Evolutionary conservation across 1,284 basidiomycete genomes (phyloP).

Genomic region (Melampsora americana): DNA sequence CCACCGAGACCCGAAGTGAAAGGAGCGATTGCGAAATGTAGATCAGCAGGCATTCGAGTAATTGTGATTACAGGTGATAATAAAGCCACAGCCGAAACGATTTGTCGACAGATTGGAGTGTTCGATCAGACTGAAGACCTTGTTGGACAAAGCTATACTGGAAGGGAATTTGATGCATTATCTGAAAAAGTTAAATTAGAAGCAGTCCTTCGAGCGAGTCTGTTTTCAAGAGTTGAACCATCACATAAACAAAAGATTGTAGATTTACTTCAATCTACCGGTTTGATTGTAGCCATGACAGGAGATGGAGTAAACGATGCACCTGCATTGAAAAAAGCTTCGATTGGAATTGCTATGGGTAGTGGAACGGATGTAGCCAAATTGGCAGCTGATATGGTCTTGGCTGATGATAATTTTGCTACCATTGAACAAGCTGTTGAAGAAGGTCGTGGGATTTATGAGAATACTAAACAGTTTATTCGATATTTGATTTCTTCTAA

Average conservation of each 20-base stretch:
- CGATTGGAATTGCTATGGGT: slow-evolving; percentile 58
- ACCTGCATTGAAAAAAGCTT: slow-evolving; percentile 56
- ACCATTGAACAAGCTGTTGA: slow-evolving; percentile 59
- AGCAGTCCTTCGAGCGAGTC: slow-evolving; percentile 77
- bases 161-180: slow-evolving; percentile 81
- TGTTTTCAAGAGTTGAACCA: slow-evolving; percentile 93
- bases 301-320: slow-evolving; percentile 69
- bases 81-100: slow-evolving; percentile 94
- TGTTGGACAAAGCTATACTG: slow-evolving; percentile 88
- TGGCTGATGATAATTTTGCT: slow-evolving; percentile 58
- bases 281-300: slow-evolving; percentile 96
- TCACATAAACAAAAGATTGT: slow-evolving; percentile 92
- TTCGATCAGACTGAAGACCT: slow-evolving; percentile 63
- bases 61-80: slow-evolving; percentile 99
- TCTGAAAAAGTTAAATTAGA: slow-evolving; percentile 72
- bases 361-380: slow-evolving; percentile 57
- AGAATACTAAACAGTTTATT: slow-evolving; percentile 98
- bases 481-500: slow-evolving; percentile 76
- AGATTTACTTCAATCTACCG: slow-evolving; percentile 86
- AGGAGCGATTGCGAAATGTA: slow-evolving; percentile 81
- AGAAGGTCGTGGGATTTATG: slow-evolving; percentile 96
- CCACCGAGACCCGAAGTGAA: slow-evolving; percentile 93
- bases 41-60: slow-evolving; percentile 87
- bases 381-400: slow-evolving; percentile 57
- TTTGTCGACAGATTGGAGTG: slow-evolving; percentile 92